Percentiles rank a stretch among this genome's conserved stretches.
phyloP scores from a whole-genome alignment of 176 grass and related monocot species.

The Hordeum marinum region DNA sequence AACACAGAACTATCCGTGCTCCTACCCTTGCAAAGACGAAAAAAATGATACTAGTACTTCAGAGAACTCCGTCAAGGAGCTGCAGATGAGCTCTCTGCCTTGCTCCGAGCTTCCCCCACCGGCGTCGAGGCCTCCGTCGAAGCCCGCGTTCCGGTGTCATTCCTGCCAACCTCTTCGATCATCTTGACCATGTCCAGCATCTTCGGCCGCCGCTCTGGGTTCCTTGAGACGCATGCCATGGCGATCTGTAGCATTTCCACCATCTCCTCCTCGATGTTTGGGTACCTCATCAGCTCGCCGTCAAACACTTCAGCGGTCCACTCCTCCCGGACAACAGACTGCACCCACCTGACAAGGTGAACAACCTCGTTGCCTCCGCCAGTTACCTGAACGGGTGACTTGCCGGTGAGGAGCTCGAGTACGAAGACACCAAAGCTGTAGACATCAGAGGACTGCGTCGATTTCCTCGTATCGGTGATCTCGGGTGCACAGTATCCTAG shows the following conservation, averaged over 20 bases:
- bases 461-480: constrained; percentile 83
- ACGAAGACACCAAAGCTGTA: constrained; percentile 91
- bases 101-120: neutral
- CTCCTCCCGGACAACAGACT: constrained; percentile 92
- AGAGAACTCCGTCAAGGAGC: neutral
- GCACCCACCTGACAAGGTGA: constrained; percentile 96
- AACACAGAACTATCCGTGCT: constrained; percentile 10
- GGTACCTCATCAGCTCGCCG: constrained; percentile 79
- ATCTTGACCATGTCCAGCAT: constrained; percentile 72
- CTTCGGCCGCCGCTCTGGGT: constrained; percentile 78
- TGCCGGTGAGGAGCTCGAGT: constrained; percentile 84
- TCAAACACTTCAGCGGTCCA: constrained; percentile 98
- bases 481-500: constrained; percentile 85
- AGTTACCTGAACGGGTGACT: constrained; percentile 72
- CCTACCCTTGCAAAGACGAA: constrained; percentile 16
- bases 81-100: constrained; percentile 28
- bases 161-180: constrained; percentile 69
- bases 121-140: constrained; percentile 57
- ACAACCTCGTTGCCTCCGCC: constrained; percentile 73
- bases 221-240: constrained; percentile 77
- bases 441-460: constrained; percentile 64
- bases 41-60: neutral
- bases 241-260: constrained; percentile 99
- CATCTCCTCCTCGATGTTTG: constrained; percentile 98
- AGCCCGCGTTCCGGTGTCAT: constrained; percentile 30